Evolutionary conservation across 1,284 basidiomycete species (phyloP).

Genomic region (Trametes versicolor): DNA sequence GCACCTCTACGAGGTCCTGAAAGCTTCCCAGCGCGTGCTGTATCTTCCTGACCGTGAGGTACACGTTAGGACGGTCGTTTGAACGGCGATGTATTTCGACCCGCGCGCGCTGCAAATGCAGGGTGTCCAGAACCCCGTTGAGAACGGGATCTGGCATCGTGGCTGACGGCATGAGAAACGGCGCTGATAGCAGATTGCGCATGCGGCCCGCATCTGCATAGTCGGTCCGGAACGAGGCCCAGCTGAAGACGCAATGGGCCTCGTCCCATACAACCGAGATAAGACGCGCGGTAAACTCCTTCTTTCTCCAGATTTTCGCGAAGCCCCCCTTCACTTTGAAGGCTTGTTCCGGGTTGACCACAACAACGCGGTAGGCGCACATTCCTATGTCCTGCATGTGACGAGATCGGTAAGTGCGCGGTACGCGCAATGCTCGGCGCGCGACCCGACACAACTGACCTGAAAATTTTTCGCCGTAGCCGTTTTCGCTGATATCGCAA

Average conservation of each 20-base stretch:
- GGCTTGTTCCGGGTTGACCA: slow-evolving; percentile 46
- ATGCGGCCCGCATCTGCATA: slow-evolving; percentile 43
- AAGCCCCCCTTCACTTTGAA: slow-evolving; percentile 38
- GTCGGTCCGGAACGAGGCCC: slow-evolving; percentile 47
- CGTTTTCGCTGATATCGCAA: slow-evolving; percentile 36
- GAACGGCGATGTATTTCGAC: slow-evolving; percentile 30
- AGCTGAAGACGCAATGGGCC: slow-evolving; percentile 48
- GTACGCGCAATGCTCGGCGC: too few relatives aligned
- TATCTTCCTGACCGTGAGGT: slow-evolving; percentile 42
- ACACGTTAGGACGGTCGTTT: slow-evolving; percentile 48
- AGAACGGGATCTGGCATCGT: slow-evolving; percentile 45
- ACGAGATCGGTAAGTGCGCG: too few relatives aligned
- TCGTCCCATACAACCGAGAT: slow-evolving; percentile 49
- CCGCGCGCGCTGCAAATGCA: slow-evolving; percentile 17
- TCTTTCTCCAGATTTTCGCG: slow-evolving; percentile 41
- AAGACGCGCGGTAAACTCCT: slow-evolving; percentile 37
- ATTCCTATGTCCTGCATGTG: slow-evolving; percentile 41
- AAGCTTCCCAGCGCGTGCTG: slow-evolving; percentile 36
- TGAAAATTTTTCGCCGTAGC: slow-evolving; percentile 33
- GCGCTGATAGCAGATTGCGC: slow-evolving; percentile 42
- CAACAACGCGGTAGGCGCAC: slow-evolving; percentile 42
- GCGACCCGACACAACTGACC: slow-evolving; percentile 20
- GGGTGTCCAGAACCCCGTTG: slow-evolving; percentile 36
- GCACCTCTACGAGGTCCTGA: slow-evolving; percentile 46
- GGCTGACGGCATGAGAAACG: slow-evolving; percentile 46